phyloP scores from a whole-genome alignment of 1,284 basidiomycete species.

The Takashimella tepidaria region DNA sequence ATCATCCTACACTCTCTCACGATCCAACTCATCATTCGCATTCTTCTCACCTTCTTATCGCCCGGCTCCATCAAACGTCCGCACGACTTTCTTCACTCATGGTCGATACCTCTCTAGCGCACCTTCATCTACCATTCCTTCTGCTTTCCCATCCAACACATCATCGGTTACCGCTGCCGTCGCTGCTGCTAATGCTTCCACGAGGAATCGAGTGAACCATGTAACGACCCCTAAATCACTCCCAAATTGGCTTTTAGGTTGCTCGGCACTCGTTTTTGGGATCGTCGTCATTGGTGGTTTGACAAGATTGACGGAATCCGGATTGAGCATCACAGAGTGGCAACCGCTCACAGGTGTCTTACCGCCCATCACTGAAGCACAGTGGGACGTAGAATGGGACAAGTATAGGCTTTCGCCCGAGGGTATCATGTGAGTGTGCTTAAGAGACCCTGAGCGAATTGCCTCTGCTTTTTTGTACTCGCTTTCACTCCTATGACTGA shows the following conservation, averaged over 20 bases:
- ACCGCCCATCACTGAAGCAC: slow-evolving; percentile 68
- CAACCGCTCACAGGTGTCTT: slow-evolving; percentile 83
- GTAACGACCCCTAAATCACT: slow-evolving; percentile 58
- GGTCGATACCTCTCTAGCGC: slow-evolving; percentile 6
- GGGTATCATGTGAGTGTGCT: slow-evolving; percentile 85
- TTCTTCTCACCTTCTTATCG: slow-evolving; percentile 13
- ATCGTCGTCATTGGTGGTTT: slow-evolving; percentile 95
- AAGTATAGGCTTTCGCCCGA: slow-evolving; percentile 96
- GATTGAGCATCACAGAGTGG: slow-evolving; percentile 98
- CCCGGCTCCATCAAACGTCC: slow-evolving; percentile 5
- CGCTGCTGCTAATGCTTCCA: not conserved
- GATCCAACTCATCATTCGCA: not conserved
- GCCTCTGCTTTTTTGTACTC: too few species aligned
- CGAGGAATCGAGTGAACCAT: too few species aligned
- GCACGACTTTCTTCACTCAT: slow-evolving; percentile 15
- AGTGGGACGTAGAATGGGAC: slow-evolving; percentile 87
- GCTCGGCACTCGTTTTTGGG: slow-evolving; percentile 77
- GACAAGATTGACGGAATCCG: slow-evolving; percentile 95
- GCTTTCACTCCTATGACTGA: not conserved
- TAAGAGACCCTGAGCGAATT: too few species aligned
- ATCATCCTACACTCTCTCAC: not conserved
- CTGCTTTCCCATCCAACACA: not conserved
- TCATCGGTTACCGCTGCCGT: not conserved
- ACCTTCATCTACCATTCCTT: not conserved
- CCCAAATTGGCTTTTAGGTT: slow-evolving; percentile 70